Percentiles rank a stretch among this genome's conserved stretches.
These are phyloP conservation scores for Pseudocercospora vitis DNA, from an alignment of 2,329 filamentous ascomycete species.

Conservation along the genomic window DNA sequence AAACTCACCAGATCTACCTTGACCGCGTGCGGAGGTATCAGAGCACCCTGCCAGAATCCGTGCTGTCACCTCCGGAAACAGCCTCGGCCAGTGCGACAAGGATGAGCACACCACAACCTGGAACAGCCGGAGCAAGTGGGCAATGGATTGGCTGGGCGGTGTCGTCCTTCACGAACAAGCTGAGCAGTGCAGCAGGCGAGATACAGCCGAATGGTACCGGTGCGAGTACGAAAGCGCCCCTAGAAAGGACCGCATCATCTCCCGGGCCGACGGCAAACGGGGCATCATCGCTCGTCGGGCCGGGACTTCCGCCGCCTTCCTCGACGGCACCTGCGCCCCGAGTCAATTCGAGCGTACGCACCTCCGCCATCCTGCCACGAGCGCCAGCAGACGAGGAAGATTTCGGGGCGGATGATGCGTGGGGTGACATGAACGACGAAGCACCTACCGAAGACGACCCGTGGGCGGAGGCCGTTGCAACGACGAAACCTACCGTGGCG, in stretches of 20 bases:
- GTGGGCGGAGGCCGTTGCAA: constrained; percentile 21
- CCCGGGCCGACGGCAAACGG: constrained; percentile 40
- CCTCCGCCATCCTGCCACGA: constrained; percentile 16
- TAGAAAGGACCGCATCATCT: constrained; percentile 46
- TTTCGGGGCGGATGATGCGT: constrained; percentile 62
- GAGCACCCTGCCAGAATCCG: constrained; percentile 75
- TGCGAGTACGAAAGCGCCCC: constrained; percentile 11
- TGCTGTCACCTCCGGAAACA: constrained; percentile 63
- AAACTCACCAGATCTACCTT: constrained; percentile 84
- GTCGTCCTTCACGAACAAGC: constrained; percentile 94
- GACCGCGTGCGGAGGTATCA: constrained; percentile 78
- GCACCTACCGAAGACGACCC: constrained; percentile 15
- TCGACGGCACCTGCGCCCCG: constrained; percentile 34
- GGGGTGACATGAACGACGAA: constrained; percentile 64
- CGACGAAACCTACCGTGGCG: constrained; percentile 42
- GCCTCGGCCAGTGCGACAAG: constrained; percentile 54
- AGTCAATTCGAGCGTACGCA: constrained; percentile 33
- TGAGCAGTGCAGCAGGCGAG: constrained; percentile 79
- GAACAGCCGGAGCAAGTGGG: constrained; percentile 48
- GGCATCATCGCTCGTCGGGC: constrained; percentile 35
- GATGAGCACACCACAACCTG: constrained; percentile 72
- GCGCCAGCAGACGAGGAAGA: constrained; percentile 53
- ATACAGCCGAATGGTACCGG: constrained; percentile 65
- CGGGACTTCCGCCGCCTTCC: constrained; percentile 28
- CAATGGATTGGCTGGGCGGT: constrained; percentile 97